These are phyloP conservation scores for Phyllosticta citrichinensis DNA, from an alignment of 2,329 filamentous ascomycete species.

Conservation along the genomic window DNA sequence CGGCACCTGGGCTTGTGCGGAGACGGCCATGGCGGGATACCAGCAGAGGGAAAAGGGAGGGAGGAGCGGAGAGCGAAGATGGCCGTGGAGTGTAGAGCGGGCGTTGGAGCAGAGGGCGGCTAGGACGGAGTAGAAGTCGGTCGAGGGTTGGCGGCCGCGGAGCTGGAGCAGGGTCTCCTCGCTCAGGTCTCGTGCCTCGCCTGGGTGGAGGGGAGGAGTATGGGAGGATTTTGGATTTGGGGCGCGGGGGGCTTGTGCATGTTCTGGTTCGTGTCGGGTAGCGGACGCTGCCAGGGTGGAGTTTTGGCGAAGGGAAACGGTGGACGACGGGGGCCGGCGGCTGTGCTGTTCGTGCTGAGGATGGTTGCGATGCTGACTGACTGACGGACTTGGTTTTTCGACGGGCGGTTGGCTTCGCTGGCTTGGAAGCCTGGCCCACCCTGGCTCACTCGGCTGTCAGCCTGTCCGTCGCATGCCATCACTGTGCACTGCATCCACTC, in stretches of 20 bases:
- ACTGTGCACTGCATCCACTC: neutral
- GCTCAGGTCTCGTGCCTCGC: constrained; percentile 1
- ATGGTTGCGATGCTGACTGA: neutral
- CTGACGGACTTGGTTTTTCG: neutral
- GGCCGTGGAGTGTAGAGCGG: constrained; percentile 19
- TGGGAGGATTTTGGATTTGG: constrained; percentile 1
- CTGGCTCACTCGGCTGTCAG: neutral
- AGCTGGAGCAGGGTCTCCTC: neutral
- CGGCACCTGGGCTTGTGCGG: constrained; percentile 52
- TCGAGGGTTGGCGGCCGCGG: neutral
- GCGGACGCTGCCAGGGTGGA: constrained; percentile 8
- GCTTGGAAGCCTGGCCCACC: neutral
- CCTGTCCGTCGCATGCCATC: neutral
- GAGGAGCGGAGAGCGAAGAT: constrained; percentile 41
- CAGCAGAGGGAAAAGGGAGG: constrained; percentile 44
- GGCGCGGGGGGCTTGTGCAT: constrained; percentile 4
- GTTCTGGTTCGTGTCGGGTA: constrained; percentile 1
- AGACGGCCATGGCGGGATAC: constrained; percentile 32
- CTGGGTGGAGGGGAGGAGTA: neutral
- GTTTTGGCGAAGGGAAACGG: neutral
- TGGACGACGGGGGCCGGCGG: neutral
- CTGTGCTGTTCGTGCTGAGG: neutral
- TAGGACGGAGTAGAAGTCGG: constrained; percentile 3
- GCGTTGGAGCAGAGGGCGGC: constrained; percentile 3
- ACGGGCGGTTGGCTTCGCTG: neutral